A percentile compares a stretch with the other conserved stretches of the same genome.
phyloP scores from a whole-genome alignment of 345 rosid species.

The Trapa bicornis region DNA sequence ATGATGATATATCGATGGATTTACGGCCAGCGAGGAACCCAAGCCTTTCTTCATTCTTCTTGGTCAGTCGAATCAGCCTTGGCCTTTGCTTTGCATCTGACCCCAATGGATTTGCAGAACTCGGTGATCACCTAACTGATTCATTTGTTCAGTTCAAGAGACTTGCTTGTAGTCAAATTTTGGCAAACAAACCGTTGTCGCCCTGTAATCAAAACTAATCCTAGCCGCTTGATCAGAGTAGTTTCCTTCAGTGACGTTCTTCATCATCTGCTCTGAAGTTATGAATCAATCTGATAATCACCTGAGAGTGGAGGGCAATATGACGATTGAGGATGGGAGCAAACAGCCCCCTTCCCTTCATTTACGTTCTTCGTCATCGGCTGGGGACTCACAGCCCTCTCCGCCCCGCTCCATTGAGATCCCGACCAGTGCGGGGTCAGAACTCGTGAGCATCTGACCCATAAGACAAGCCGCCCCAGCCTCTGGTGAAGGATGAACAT shows the following conservation, averaged over 20 bases:
- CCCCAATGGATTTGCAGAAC: slow-evolving; percentile 94
- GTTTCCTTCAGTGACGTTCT: no score
- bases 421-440: slow-evolving; percentile 25
- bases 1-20: not conserved
- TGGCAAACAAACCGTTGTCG: not conserved
- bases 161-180: not conserved
- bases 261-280: no score
- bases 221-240: no score
- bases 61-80: slow-evolving; percentile 87
- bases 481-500: slow-evolving; percentile 35
- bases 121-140: slow-evolving; percentile 66
- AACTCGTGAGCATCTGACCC: slow-evolving; percentile 34
- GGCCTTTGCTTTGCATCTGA: slow-evolving; percentile 94
- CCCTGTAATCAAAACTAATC: not conserved
- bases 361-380: slow-evolving; percentile 86
- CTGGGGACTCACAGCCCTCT: slow-evolving; percentile 23
- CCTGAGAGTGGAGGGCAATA: slow-evolving; percentile 96
- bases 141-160: not conserved
- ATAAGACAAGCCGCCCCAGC: slow-evolving; percentile 34
- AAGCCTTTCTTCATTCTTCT: slow-evolving; percentile 90
- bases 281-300: slow-evolving; percentile 4
- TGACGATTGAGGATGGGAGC: slow-evolving; percentile 65
- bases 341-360: slow-evolving; percentile 93
- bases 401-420: slow-evolving; percentile 27
- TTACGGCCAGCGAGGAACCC: slow-evolving; percentile 70